These are phyloP conservation scores for Aspergillus niger DNA, from an alignment of 2,329 filamentous ascomycete genomes.

Conservation along the genomic window DNA sequence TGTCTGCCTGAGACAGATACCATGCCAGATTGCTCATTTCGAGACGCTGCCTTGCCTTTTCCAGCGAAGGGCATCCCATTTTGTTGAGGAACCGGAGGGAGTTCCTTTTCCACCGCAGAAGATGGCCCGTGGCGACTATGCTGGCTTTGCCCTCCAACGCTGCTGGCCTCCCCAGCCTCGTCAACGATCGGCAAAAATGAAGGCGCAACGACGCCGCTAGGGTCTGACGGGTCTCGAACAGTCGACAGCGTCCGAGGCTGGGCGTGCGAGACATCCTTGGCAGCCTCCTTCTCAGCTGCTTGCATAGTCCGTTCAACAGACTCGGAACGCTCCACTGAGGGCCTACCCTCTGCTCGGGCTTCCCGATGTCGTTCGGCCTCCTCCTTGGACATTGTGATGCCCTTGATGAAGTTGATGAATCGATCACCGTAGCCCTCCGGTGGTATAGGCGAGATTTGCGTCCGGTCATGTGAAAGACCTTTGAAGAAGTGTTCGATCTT, in stretches of 20 bases:
- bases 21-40: slow-evolving; percentile 8
- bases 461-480: slow-evolving; percentile 78
- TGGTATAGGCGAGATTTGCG: slow-evolving; percentile 88
- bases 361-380: slow-evolving; percentile 63
- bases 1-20: slow-evolving; percentile 10
- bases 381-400: slow-evolving; percentile 86
- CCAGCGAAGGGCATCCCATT: slow-evolving; percentile 16
- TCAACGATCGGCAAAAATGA: slow-evolving; percentile 80
- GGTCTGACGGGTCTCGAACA: slow-evolving; percentile 60
- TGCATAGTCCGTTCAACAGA: slow-evolving; percentile 59
- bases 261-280: slow-evolving; percentile 62
- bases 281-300: slow-evolving; percentile 62
- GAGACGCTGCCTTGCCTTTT: slow-evolving; percentile 30
- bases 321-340: slow-evolving; percentile 34
- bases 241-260: slow-evolving; percentile 64
- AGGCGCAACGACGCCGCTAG: slow-evolving; percentile 54
- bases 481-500: slow-evolving; percentile 97
- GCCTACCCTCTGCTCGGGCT: slow-evolving; percentile 29
- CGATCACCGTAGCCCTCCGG: slow-evolving; percentile 90
- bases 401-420: slow-evolving; percentile 88
- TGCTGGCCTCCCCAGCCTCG: slow-evolving; percentile 78
- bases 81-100: slow-evolving; percentile 30
- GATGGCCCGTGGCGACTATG: slow-evolving; percentile 45
- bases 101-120: slow-evolving; percentile 31
- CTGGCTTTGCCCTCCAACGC: slow-evolving; percentile 62